Percentiles rank a stretch among this genome's conserved stretches.
Conservation (phyloP, 177 flowering plant genomes). For the Vitis hybrid region DNA sequence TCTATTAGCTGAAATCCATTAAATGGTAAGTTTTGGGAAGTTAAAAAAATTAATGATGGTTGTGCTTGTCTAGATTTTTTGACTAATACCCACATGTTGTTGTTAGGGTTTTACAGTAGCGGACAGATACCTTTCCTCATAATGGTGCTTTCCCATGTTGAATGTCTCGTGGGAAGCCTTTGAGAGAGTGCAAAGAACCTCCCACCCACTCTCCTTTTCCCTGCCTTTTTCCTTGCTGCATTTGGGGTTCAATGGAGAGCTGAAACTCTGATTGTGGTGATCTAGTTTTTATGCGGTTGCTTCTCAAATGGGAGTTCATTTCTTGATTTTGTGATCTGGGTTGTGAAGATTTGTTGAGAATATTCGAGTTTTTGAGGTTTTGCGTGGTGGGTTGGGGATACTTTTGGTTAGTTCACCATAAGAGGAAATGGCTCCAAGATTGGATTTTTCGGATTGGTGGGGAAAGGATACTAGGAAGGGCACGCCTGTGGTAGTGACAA, state of each 20-base stretch:
- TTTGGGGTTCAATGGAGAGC: constrained; percentile 25
- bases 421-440: constrained; percentile 54
- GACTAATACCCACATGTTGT: constrained; percentile 38
- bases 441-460: constrained; percentile 64
- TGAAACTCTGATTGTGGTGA: constrained; percentile 11
- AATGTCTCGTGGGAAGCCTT: constrained; percentile 18
- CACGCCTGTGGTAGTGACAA: constrained; percentile 70
- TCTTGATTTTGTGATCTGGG: constrained; percentile 26
- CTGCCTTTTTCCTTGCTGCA: constrained; percentile 22
- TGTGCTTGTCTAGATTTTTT: constrained; percentile 28
- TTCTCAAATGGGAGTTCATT: constrained; percentile 16
- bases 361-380: constrained; percentile 2
- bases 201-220: constrained; percentile 4
- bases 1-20: constrained; percentile 1
- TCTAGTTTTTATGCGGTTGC: constrained; percentile 9
- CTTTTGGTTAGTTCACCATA: not conserved
- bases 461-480: constrained; percentile 52
- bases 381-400: constrained; percentile 7
- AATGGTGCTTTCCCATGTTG: constrained; percentile 36
- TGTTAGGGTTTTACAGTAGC: constrained; percentile 45
- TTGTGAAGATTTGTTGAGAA: constrained; percentile 7
- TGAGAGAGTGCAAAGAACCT: constrained; percentile 15
- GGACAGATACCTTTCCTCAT: constrained; percentile 52
- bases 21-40: constrained; percentile 19
- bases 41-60: constrained; percentile 12